These are phyloP conservation scores for Colletotrichum tropicale DNA, from an alignment of 2,329 filamentous ascomycete genomes.

Conservation along the genomic window DNA sequence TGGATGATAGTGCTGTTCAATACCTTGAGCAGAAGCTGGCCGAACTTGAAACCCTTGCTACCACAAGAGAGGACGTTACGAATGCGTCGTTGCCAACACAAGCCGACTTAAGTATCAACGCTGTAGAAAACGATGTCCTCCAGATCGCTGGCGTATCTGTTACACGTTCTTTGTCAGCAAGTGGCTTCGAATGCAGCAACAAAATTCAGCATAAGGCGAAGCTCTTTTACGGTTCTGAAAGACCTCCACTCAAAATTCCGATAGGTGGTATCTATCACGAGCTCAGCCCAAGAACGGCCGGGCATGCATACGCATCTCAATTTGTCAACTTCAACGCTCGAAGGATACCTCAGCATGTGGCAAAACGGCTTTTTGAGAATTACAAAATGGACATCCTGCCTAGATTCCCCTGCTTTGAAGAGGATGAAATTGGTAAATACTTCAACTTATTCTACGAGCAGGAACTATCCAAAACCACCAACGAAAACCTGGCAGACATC, in stretches of 20 bases:
- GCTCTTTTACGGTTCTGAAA: slow-evolving; percentile 25
- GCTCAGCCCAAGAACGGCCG: background rate
- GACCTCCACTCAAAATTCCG: slow-evolving; percentile 26
- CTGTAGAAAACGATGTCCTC: background rate
- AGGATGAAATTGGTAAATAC: background rate
- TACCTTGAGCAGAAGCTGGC: background rate
- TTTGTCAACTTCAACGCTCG: background rate
- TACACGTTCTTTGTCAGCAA: background rate
- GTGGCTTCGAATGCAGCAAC: background rate
- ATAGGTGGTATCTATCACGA: slow-evolving; percentile 20
- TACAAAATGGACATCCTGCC: background rate
- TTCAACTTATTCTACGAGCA: background rate
- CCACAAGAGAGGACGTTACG: background rate
- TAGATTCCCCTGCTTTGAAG: background rate
- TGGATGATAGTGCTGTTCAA: background rate
- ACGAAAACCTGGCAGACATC: background rate
- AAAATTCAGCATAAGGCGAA: slow-evolving; percentile 17
- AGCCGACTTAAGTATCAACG: background rate
- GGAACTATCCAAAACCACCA: background rate
- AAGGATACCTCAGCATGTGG: background rate
- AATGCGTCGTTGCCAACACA: background rate
- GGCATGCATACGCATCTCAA: background rate
- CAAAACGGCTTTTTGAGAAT: background rate
- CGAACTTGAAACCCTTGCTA: background rate
- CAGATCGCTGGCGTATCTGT: background rate